A percentile compares a stretch with the other conserved stretches of the same genome.
Evolutionary conservation across 176 grass and related monocot species (phyloP).

Genomic region (Saccharum spontaneum): DNA sequence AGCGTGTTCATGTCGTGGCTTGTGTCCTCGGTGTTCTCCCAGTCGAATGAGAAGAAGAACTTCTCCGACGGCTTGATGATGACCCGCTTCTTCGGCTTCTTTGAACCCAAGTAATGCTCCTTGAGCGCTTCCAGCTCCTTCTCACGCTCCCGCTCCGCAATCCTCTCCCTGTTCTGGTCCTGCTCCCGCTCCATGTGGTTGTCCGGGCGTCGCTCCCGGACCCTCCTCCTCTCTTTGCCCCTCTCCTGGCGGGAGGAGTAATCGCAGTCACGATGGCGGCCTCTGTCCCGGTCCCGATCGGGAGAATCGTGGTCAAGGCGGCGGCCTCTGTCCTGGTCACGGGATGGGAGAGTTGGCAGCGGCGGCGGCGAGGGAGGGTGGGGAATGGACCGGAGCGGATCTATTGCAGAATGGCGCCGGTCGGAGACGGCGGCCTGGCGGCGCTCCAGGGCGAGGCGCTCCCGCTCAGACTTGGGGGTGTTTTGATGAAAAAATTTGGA

Average conservation of each 20-base stretch:
- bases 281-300: too few relatives aligned
- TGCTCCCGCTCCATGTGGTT: slow-evolving; percentile 42
- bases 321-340: too few relatives aligned
- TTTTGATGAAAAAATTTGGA: too few relatives aligned
- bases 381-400: too few relatives aligned
- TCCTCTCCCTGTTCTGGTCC: slow-evolving; percentile 59
- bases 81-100: slow-evolving; percentile 95
- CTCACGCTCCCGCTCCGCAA: slow-evolving; percentile 71
- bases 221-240: too few relatives aligned
- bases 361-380: too few relatives aligned
- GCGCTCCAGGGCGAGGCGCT: slow-evolving; percentile 78
- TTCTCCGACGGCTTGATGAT: slow-evolving; percentile 98
- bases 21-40: slow-evolving; percentile 98
- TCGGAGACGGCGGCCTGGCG: slow-evolving; percentile 80
- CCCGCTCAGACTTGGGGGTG: slow-evolving; percentile 76
- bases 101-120: slow-evolving; percentile 90
- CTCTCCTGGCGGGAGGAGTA: too few relatives aligned
- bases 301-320: too few relatives aligned
- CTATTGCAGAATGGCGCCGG: slow-evolving; percentile 46
- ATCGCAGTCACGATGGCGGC: too few relatives aligned
- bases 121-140: slow-evolving; percentile 93
- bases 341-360: too few relatives aligned
- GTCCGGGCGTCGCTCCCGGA: too few relatives aligned
- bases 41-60: slow-evolving; percentile 93
- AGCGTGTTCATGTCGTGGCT: slow-evolving; percentile 62